Evolutionary conservation across 257 asterid species (phyloP), one percentile per base, ranked within the genome.

Genomic region (Primulina eburnea): DNA sequence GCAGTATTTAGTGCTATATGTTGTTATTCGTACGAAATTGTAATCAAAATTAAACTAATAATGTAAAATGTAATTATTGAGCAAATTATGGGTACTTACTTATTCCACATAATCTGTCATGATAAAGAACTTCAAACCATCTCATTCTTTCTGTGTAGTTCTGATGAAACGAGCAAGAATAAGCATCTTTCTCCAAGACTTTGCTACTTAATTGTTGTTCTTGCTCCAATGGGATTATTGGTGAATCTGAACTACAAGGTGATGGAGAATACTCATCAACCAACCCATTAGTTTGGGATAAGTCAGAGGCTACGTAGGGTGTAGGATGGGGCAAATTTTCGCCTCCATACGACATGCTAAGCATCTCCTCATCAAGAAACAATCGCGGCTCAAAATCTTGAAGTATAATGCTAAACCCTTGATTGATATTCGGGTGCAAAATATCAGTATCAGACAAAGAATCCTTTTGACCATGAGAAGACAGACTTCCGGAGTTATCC

Each of bases 91-190:
- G 30, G 6, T 32, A 5, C 34, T 32, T 5, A 87, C 93, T 78
- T 61, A 83, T 68, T 62, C 89, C 91, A 62, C 69, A 74, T 16
- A 77, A 65, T 37, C 86, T 87, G 60, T 87, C 96, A 4, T 63
- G 82, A 55, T 75, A 74, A 43, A 89, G 91, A 57, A 75, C 60
- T 60, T 87, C 78, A 72, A 80, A 87, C 86, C 89, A 87, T 61
- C 71, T 81, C 88, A 87, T 80, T 68, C 85, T 83, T 69, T 86
- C 81, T 16, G 68, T 57, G 40, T 85, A 85, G 62, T 55, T 76
- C 2, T 52, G 59, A 64, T 83, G 79, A 35, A 89, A 78, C 10
- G 78, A 50, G 71, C 75, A 89, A 14, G 35, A 50, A 72, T 77
- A 88, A 10, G 30, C 20, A 68, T 72, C 77, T 52, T 77, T 62